Percentiles rank a stretch among this genome's conserved stretches.
phyloP scores from a whole-genome alignment of 2,329 filamentous ascomycete species.

The Xylariaceae sp. region DNA sequence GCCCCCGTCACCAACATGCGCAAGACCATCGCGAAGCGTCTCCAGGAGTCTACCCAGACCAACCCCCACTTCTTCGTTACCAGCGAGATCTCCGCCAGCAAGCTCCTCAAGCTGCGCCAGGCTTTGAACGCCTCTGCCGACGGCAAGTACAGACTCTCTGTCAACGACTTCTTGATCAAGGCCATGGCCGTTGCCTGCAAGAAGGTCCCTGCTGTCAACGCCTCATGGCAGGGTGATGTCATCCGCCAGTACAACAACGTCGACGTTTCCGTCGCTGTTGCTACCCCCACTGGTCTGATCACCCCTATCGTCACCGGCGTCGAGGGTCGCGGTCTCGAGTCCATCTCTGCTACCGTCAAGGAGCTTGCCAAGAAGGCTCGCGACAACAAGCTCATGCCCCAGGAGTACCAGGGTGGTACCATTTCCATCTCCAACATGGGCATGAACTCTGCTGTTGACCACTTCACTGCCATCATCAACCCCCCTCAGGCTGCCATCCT shows the following conservation, averaged over 20 bases:
- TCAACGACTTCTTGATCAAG: slow-evolving; percentile 99
- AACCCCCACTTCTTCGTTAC: slow-evolving; percentile 99
- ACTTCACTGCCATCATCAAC: slow-evolving; percentile 99
- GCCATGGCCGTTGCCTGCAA: slow-evolving; percentile 80
- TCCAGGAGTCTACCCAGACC: slow-evolving; percentile 81
- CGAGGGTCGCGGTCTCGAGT: slow-evolving; percentile 77
- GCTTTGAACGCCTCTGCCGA: slow-evolving; percentile 84
- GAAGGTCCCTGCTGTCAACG: slow-evolving; percentile 95
- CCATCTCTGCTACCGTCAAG: slow-evolving; percentile 86
- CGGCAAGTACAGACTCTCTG: slow-evolving; percentile 97
- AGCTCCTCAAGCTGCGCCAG: slow-evolving; percentile 92
- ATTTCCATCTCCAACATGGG: slow-evolving; percentile 99
- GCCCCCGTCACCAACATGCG: slow-evolving; percentile 85
- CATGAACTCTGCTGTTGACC: slow-evolving; percentile 94
- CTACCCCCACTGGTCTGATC: slow-evolving; percentile 89
- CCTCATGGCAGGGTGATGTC: slow-evolving; percentile 82
- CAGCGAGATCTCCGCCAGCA: slow-evolving; percentile 81
- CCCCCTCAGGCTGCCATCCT: slow-evolving; percentile 94
- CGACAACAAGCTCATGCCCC: slow-evolving; percentile 97
- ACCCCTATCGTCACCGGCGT: slow-evolving; percentile 94
- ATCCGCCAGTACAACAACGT: slow-evolving; percentile 92
- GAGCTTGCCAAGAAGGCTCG: slow-evolving; percentile 93
- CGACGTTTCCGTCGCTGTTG: slow-evolving; percentile 92
- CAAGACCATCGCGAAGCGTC: slow-evolving; percentile 91
- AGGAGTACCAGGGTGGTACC: slow-evolving; percentile 98